phyloP scores from a whole-genome alignment of 495 filamentous ascomycete species.

The Neurospora sp. region DNA sequence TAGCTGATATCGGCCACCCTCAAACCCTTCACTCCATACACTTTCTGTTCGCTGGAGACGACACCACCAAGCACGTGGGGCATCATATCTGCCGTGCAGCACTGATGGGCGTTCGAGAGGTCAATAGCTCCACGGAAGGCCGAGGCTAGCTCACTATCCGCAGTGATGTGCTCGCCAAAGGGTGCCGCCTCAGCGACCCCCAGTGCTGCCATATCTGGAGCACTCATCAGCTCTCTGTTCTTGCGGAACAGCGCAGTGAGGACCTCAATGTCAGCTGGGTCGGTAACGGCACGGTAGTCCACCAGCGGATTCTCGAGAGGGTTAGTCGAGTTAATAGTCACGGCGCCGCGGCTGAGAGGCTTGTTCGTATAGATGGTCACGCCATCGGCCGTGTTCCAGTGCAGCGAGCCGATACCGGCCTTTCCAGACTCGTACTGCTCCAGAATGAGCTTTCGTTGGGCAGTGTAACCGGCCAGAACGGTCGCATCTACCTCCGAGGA shows the following conservation, averaged over 20 bases:
- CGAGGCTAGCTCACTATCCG: slow-evolving; percentile 15
- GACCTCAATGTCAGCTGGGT: slow-evolving; percentile 24
- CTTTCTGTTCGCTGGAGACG: slow-evolving; percentile 35
- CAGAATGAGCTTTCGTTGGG: slow-evolving; percentile 21
- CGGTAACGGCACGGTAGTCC: slow-evolving; percentile 24
- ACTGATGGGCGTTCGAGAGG: slow-evolving; percentile 22
- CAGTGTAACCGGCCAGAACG: slow-evolving; percentile 26
- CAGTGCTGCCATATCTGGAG: slow-evolving; percentile 29
- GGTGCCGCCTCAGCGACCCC: slow-evolving; percentile 25
- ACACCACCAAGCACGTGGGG: slow-evolving; percentile 29
- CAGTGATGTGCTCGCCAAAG: slow-evolving; percentile 13
- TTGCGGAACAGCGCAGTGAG: slow-evolving; percentile 23
- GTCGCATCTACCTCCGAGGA: slow-evolving; percentile 22
- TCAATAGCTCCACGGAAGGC: slow-evolving; percentile 22
- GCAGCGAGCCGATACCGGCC: slow-evolving; percentile 15
- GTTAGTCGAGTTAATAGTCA: slow-evolving; percentile 28
- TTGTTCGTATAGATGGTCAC: slow-evolving; percentile 27
- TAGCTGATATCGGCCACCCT: slow-evolving; percentile 27
- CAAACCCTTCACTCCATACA: slow-evolving; percentile 38
- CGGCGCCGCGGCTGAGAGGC: slow-evolving; percentile 31
- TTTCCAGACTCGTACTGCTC: slow-evolving; percentile 13
- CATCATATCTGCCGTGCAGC: slow-evolving; percentile 40
- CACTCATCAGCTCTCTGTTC: slow-evolving; percentile 28
- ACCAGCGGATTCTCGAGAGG: slow-evolving; percentile 23
- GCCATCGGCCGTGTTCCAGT: slow-evolving; percentile 26